Base-by-base conservation (phyloP, 306 rosid species). In the Castanea mollissima region DNA sequence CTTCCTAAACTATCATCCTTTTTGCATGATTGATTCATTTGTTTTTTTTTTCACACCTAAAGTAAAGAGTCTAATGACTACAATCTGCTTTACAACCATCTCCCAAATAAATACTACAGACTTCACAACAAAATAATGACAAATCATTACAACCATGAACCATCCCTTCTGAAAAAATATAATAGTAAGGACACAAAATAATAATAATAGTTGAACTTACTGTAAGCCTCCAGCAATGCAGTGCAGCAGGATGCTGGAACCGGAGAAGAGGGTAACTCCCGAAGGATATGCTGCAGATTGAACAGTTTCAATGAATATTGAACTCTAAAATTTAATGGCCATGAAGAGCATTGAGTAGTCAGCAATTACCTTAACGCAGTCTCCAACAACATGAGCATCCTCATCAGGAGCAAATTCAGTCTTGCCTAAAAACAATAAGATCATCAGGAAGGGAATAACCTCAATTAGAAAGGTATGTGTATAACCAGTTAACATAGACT, bases 161-260 rank as follows among this genome's bases (percentile, higher is more conserved):
- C 18, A 73, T 55, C 54, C 10, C 71, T 77, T 35, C 38, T 64
- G n/a, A 74, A 46, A 76, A 65, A 71, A 69, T 52, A 52, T 18
- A 19, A 76, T 81, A 20, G 55, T 79, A 10, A 20, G 25, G 3
- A 12, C 13, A 55, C 3, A 41, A 41, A 41, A 41, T 41, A 2
- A 51, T 29, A 21, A 4, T 6, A 8, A 55, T 13, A 23, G 76
- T 20, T 70, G 67, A 79, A 89, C 99, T 90, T 90, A 96, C 99
- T 96, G 76, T 90, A 93, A 84, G 96, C 97, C 89, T 96, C 99
- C 80, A 96, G 92, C 84, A 96, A 85, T 21, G 99, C 94, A 75
- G 97, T 93, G 85, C 99, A 96, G 86, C 99, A 96, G 52, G 99
- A 92, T 35, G 98, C 99, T 52, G 99, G 98, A 82, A 96, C 99